These are phyloP conservation scores for Fusarium annulatum DNA, from an alignment of 2,329 filamentous ascomycete genomes.

Conservation along the genomic window DNA sequence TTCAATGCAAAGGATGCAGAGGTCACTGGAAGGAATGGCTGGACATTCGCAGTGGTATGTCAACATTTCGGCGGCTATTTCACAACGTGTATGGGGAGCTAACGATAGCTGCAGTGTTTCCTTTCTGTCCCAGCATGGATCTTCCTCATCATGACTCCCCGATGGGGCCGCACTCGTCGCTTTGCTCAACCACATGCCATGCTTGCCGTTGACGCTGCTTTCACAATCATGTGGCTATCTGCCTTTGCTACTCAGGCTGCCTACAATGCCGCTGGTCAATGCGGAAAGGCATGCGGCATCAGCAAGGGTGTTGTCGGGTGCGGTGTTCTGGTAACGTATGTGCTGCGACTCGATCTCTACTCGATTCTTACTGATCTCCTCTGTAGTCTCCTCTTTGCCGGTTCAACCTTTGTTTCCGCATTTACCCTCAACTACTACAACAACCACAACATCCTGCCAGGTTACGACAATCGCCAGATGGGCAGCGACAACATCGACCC, in stretches of 20 bases:
- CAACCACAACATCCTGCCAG: slow-evolving; percentile 70
- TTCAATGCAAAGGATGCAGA: slow-evolving; percentile 61
- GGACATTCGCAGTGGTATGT: slow-evolving; percentile 73
- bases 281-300: slow-evolving; percentile 66
- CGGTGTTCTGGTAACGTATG: slow-evolving; percentile 72
- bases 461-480: slow-evolving; percentile 64
- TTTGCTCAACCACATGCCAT: slow-evolving; percentile 72
- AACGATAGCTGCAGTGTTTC: slow-evolving; percentile 65
- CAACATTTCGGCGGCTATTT: neutral
- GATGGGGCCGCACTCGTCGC: slow-evolving; percentile 70
- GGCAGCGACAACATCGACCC: slow-evolving; percentile 69
- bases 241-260: slow-evolving; percentile 74
- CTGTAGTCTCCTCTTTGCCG: slow-evolving; percentile 65
- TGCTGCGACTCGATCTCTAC: slow-evolving; percentile 17
- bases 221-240: slow-evolving; percentile 72
- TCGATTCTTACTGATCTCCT: slow-evolving; percentile 4
- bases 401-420: slow-evolving; percentile 66
- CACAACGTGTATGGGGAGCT: neutral
- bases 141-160: slow-evolving; percentile 72
- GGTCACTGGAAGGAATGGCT: slow-evolving; percentile 69
- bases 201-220: slow-evolving; percentile 67
- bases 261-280: slow-evolving; percentile 68
- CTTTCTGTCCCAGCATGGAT: slow-evolving; percentile 72
- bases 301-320: slow-evolving; percentile 73
- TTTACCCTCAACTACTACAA: slow-evolving; percentile 72